Conservation (phyloP, 371 early-diverging fungal genomes). For the Basidiobolus meristosporus region DNA sequence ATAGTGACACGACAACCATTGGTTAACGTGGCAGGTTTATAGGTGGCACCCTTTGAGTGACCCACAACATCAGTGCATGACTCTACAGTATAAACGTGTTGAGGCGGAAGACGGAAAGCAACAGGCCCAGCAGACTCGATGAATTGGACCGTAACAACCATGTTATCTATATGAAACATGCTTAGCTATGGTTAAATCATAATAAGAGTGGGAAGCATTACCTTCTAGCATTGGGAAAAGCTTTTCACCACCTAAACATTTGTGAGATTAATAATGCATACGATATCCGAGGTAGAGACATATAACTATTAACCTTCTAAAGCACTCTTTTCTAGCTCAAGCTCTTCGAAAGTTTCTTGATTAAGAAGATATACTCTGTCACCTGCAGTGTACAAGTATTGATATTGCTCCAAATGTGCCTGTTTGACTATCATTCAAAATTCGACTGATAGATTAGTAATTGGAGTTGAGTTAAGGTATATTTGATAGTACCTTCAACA, state of each 20-base stretch:
- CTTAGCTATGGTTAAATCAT: neutral
- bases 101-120: neutral
- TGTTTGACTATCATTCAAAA: conserved; percentile 23
- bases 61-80: conserved; percentile 11
- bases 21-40: conserved; percentile 33
- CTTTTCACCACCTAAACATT: conserved; percentile 14
- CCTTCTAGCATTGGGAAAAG: conserved; percentile 16
- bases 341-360: conserved; percentile 40
- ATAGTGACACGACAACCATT: conserved; percentile 42
- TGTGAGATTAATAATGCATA: neutral
- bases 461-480: no score
- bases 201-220: conserved; percentile 2
- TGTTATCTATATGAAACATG: neutral
- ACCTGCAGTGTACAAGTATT: conserved; percentile 40
- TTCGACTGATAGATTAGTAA: no score
- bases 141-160: neutral
- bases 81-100: neutral
- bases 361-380: conserved; percentile 34
- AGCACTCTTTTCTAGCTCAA: conserved; percentile 18
- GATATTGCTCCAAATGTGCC: conserved; percentile 29
- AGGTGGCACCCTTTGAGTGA: conserved; percentile 42
- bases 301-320: conserved; percentile 14
- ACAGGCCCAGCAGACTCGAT: neutral
- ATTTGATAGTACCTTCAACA: conserved; percentile 42
- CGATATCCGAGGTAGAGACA: neutral